A percentile compares a stretch with the other conserved stretches of the same genome.
Conservation (phyloP, 495 filamentous ascomycete genomes). For the Cercophora samala region DNA sequence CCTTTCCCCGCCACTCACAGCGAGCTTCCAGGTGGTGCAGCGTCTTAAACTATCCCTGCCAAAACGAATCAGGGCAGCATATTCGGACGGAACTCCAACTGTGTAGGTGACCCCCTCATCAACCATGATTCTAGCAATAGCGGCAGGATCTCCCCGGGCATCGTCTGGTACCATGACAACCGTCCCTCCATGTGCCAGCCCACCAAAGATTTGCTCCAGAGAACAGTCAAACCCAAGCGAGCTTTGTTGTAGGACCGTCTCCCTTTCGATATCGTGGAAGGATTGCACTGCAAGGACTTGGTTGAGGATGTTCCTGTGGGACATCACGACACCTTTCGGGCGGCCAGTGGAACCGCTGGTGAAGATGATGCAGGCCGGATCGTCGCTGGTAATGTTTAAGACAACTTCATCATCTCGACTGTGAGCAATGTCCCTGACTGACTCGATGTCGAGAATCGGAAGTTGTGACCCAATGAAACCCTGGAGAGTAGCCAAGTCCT, state of each 20-base stretch:
- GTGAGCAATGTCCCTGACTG: neutral
- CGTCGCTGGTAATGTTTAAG: neutral
- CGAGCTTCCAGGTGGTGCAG: slow-evolving; percentile 4
- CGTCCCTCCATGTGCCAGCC: slow-evolving; percentile 16
- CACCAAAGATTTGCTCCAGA: slow-evolving; percentile 21
- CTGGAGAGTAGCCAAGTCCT: neutral
- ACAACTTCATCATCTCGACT: neutral
- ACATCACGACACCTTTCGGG: slow-evolving; percentile 40
- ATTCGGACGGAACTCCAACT: slow-evolving; percentile 22
- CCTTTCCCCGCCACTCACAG: slow-evolving; percentile 18
- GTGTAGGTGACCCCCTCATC: slow-evolving; percentile 19
- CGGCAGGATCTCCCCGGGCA: slow-evolving; percentile 13
- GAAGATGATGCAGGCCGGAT: slow-evolving; percentile 33
- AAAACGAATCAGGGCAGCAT: slow-evolving; percentile 10
- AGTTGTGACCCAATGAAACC: neutral
- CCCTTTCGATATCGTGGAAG: slow-evolving; percentile 4
- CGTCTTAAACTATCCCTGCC: slow-evolving; percentile 4
- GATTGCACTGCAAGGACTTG: neutral
- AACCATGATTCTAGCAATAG: slow-evolving; percentile 15
- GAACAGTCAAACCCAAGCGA: slow-evolving; percentile 23
- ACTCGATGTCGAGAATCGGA: neutral
- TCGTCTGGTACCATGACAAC: slow-evolving; percentile 15
- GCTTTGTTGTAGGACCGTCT: slow-evolving; percentile 24
- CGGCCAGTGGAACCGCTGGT: slow-evolving; percentile 42
- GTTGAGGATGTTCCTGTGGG: slow-evolving; percentile 12